A percentile compares a stretch with the other conserved stretches of the same genome.
Evolutionary conservation across 2,329 filamentous ascomycete species (phyloP).

Genomic region (Seiridium unicorne): DNA sequence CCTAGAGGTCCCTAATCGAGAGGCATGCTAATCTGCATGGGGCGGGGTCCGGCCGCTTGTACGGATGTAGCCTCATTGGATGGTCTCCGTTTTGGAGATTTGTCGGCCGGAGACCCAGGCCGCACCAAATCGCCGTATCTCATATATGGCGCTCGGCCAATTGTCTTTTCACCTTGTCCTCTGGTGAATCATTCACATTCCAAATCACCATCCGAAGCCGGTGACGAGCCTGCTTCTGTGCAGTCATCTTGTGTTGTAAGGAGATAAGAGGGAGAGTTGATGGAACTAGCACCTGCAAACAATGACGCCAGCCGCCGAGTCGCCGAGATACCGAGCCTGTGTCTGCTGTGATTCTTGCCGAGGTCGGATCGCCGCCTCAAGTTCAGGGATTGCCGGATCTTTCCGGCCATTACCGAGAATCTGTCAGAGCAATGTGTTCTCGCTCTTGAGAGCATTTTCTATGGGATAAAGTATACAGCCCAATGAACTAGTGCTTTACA

Average conservation of each 20-base stretch:
- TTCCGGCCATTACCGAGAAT: constrained; percentile 4
- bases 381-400: constrained; percentile 3
- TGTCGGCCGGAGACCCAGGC: neutral
- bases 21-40: neutral
- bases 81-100: neutral
- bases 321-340: constrained; percentile 6
- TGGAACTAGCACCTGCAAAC: too few species aligned
- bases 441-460: constrained; percentile 6
- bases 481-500: too few species aligned
- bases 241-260: neutral
- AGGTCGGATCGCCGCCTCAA: constrained; percentile 7
- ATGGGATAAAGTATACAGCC: too few species aligned
- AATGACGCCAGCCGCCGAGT: neutral
- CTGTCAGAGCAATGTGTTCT: too few species aligned
- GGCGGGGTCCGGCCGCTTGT: constrained; percentile 7
- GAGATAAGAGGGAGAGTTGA: neutral
- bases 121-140: neutral
- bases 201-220: neutral
- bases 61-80: constrained; percentile 1
- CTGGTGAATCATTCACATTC: neutral
- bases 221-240: neutral
- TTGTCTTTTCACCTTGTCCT: neutral
- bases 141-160: neutral
- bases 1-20: neutral
- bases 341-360: constrained; percentile 3